Evolutionary conservation across 208 protist species (phyloP), one percentile per base, ranked within the genome.

Genomic region (Wallacemonas sp.): DNA sequence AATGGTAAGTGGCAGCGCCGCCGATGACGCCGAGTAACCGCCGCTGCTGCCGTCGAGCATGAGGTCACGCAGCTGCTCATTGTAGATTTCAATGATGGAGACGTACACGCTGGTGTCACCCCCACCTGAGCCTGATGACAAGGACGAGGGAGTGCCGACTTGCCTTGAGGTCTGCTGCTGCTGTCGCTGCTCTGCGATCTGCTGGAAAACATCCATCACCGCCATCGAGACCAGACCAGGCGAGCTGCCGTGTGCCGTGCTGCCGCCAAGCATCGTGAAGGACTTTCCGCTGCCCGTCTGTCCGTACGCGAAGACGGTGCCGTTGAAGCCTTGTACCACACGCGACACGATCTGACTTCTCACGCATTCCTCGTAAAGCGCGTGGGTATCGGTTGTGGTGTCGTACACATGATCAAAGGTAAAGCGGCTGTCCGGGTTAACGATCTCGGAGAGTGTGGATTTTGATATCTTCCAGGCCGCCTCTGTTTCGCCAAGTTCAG

Each of bases 211-310:
- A 66, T 88, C 84, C 45, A 69, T 55, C 12, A 91, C 68, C 1
- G 82, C 77, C 39, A 90, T 28, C 2, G 60, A 62, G 15, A 88
- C 70, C 21, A 94, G 36, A 2, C 88, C 84, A 0, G 65, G 61
- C 33, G 77, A 38, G 0, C n/a, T 1, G 24, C 49, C 30, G 28
- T 70, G 64, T 21, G 34, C 47, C 5, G 66, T 62, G n/a, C 19
- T 9, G 45, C 58, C 67, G 30, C 91, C 88, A 30, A 93, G 72
- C 83, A 96, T 91, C 22, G 88, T 94, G 74, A 77, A 85, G 0
- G 88, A 80, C 70, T 96, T 96, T 3, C 91, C 91, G 66, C 82
- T 90, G 28, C 87, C 88, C 26, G 88, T 95, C 61, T 96, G 91
- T 9, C 91, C 91, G 64, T 95, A 96, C 14, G 83, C 91, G 39